A percentile compares a stretch with the other conserved stretches of the same genome.
Evolutionary conservation across 2,329 filamentous ascomycete genomes (phyloP).

Genomic region (Colletotrichum sp.): DNA sequence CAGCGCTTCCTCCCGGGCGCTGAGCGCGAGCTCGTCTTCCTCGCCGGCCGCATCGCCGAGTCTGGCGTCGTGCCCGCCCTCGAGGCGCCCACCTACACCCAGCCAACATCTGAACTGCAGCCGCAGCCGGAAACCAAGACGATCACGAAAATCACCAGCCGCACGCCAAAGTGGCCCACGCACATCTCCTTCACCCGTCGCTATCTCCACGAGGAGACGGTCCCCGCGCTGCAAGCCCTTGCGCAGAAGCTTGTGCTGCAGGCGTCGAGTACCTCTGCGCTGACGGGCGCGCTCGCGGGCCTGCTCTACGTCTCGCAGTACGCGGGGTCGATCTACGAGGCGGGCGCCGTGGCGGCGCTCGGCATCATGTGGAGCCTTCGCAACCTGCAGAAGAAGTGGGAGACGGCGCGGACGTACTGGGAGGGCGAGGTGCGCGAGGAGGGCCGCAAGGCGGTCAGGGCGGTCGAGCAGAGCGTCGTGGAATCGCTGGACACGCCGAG

Average conservation of each 20-base stretch:
- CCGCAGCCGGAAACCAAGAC: background rate
- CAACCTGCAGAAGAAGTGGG: conserved; percentile 68
- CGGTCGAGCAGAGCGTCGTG: conserved; percentile 58
- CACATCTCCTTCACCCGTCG: conserved; percentile 76
- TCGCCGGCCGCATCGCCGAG: conserved; percentile 76
- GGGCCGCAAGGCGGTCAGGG: conserved; percentile 66
- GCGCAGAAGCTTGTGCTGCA: conserved; percentile 79
- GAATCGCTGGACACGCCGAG: conserved; percentile 46
- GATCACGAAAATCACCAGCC: conserved; percentile 12
- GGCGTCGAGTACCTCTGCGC: conserved; percentile 73
- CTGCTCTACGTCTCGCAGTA: conserved; percentile 63
- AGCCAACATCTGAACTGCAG: conserved; percentile 33
- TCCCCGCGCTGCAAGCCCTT: conserved; percentile 74
- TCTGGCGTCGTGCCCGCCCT: conserved; percentile 29
- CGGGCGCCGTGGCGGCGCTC: conserved; percentile 65
- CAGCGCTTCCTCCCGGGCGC: conserved; percentile 79
- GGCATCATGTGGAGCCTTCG: conserved; percentile 65
- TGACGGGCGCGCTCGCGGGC: conserved; percentile 59
- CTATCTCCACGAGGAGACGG: conserved; percentile 68
- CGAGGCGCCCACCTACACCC: conserved; percentile 32
- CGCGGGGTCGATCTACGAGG: conserved; percentile 62
- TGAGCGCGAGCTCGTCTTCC: conserved; percentile 82
- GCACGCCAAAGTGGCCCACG: conserved; percentile 66
- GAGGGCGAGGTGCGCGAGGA: conserved; percentile 71
- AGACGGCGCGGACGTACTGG: conserved; percentile 64